Evolutionary conservation across 192 early-diverging fungal species (phyloP).

Genomic region (Kappamyces sp.): DNA sequence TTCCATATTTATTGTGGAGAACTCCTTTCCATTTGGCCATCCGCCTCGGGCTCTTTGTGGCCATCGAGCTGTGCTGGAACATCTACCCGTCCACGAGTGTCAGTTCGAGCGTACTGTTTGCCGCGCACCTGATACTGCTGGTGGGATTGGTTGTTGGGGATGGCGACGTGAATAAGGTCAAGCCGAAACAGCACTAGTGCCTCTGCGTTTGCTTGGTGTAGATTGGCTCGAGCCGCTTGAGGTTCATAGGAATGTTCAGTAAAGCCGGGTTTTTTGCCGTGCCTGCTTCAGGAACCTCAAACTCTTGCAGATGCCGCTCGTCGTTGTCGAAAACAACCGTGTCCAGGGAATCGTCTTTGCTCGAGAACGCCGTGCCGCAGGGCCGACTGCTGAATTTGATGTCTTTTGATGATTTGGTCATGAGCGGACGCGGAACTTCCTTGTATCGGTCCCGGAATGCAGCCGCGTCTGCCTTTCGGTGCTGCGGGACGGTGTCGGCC

Average conservation of each 20-base stretch:
- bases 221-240: neutral
- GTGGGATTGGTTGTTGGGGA: neutral
- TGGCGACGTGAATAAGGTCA: neutral
- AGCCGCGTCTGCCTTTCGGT: no score
- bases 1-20: slow-evolving; percentile 76
- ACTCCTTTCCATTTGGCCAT: slow-evolving; percentile 17
- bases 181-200: neutral
- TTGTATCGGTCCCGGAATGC: no score
- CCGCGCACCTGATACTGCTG: slow-evolving; percentile 26
- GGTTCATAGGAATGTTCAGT: neutral
- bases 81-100: slow-evolving; percentile 69
- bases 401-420: no score
- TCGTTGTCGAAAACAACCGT: neutral
- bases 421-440: no score
- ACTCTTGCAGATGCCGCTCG: slow-evolving; percentile 4
- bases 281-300: neutral
- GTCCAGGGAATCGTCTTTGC: no score
- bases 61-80: slow-evolving; percentile 80
- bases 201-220: neutral
- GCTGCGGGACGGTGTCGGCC: no score
- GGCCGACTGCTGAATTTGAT: no score
- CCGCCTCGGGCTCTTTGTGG: slow-evolving; percentile 26
- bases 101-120: slow-evolving; percentile 43
- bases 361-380: no score
- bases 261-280: neutral